Evolutionary conservation across 2,329 filamentous ascomycete genomes (phyloP), one percentile per base, ranked within the genome.

Genomic region (Fusarium fujikuroi): DNA sequence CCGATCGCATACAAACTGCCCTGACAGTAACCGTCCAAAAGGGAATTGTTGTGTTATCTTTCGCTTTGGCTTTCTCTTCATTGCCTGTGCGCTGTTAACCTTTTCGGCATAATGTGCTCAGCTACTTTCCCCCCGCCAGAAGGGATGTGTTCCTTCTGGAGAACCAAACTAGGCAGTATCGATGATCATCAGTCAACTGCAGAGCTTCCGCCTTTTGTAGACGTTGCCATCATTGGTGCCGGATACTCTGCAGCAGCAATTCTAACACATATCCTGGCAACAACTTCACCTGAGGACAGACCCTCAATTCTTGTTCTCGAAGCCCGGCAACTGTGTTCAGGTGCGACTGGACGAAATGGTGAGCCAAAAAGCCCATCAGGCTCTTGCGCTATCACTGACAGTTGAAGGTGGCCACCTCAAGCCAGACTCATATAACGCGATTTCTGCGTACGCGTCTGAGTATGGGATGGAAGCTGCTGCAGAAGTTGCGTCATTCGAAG

Each of bases 21-120:
- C 14, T 0, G 9, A 30, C 6, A 30, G 19, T 4, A 7, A 3
- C 7, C 19, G 7, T 3, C 0, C 19, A 11, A 3, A 2, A n/a
- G 12, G 4, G 0, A 3, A 30, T 30, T 30, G 2, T 6, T 49
- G 19, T 18, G 4, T 11, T 49, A 32, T 49, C 28, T n/a, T 30
- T 4, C 30, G 6, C 15, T 7, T 4, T 49, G 15, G 6, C 19
- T 18, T n/a, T n/a, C 14, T 18, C 1, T 18, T 4, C 9, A 4
- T 9, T 16, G 9, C 0, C 3, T 0, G 3, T 5, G 0, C 1
- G 2, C 18, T 25, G 0, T 7, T 25, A 11, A 11, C 21, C 4
- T 19, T 4, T 25, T 3, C 11, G 1, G 0, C 12, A 37, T 1
- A 15, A 52, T 52, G 49, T 25, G 12, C n/a, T 9, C 49, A 6